Percentiles rank a stretch among this genome's conserved stretches.
These are phyloP conservation scores for Acacia concinna DNA, from an alignment of 331 rosid genomes.

Conservation along the genomic window DNA sequence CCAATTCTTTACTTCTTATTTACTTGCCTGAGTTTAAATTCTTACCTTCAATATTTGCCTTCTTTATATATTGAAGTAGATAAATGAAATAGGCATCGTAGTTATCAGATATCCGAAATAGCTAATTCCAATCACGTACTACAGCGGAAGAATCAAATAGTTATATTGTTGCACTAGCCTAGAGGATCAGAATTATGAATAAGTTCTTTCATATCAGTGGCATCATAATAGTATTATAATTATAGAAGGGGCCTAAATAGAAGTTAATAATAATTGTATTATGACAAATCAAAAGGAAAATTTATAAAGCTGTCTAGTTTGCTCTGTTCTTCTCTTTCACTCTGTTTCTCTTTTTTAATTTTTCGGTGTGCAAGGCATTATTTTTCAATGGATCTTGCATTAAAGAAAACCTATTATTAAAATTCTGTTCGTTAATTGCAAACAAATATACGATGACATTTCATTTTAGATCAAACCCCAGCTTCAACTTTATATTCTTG, in stretches of 20 bases:
- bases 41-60: background rate
- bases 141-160: background rate
- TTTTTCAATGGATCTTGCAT: background rate
- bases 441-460: background rate
- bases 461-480: background rate
- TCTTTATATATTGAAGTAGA: background rate
- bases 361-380: background rate
- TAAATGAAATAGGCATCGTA: background rate
- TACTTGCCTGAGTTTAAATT: background rate
- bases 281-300: background rate
- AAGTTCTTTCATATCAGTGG: background rate
- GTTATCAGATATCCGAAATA: background rate
- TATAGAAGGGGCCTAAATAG: background rate
- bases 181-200: background rate
- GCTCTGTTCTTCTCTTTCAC: background rate
- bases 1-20: background rate
- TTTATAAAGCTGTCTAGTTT: background rate
- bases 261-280: background rate
- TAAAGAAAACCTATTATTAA: background rate
- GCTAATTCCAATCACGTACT: background rate
- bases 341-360: background rate
- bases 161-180: background rate
- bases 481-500: background rate
- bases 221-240: background rate
- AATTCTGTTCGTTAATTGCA: background rate